Base-by-base conservation (phyloP, 2,329 filamentous ascomycete genomes). In the Fusarium guadeloupense region DNA sequence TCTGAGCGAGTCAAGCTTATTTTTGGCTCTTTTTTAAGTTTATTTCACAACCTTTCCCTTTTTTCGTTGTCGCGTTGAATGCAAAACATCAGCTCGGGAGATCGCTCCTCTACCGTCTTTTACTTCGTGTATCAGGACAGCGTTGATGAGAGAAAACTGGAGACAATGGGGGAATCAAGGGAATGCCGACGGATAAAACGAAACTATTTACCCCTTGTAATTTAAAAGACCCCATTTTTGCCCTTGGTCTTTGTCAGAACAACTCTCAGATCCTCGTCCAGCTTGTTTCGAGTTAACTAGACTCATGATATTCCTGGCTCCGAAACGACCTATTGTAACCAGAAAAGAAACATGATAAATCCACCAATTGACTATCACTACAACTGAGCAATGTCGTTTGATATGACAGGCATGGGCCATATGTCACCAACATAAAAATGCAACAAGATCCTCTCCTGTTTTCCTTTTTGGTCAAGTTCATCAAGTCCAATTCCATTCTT, bases 251-350 rank as follows among this genome's bases (percentile, higher is more conserved):
- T n/a, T 31, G 26, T n/a, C 7, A 12, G 25, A 12, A 26, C 10
- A 10, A 26, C 3, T 5, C 25, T 13, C 5, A 26, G n/a, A n/a
- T n/a, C n/a, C n/a, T n/a, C n/a, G n/a, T n/a, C n/a, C n/a, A 23
- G 14, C 21, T 40, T 17, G 25, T 44, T 8, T 47, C 3, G 7
- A 20, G 12, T 12, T 14, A 4, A 42, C 37, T 16, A 35, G 28
- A 21, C 12, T 23, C 35, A 53, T 5, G 2, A 16, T 25, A 13
- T 13, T 3, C 47, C 52, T 33, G 33, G 48, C 46, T 28, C 19
- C 39, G 47, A 59, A 59, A 64, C 61, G n/a, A 6, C 4, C 37
- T 39, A 7, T 17, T 56, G 61, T 58, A 65, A 53, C 61, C 21
- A 39, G 37, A 16, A 5, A 28, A 12, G 4, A 34, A 28, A 17